Evolutionary conservation across 2,329 filamentous ascomycete genomes (phyloP), one percentile per base, ranked within the genome.

Genomic region (Sordariomycetes sp.): DNA sequence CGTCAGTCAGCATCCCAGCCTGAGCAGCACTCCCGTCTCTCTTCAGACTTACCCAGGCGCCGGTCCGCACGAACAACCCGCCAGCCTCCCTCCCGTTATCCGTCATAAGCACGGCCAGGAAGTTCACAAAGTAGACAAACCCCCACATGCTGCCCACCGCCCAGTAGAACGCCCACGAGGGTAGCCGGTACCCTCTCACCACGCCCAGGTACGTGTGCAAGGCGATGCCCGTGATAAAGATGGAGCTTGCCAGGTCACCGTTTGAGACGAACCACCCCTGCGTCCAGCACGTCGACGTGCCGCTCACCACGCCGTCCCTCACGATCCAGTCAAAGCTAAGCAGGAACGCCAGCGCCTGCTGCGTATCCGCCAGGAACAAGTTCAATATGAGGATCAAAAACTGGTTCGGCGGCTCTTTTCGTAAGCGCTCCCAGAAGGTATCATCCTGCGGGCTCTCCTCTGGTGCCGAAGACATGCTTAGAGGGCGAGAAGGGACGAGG

Each of bases 311-410:
- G 0, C 72, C 74, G 66, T 86, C 74, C 16, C 72, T 67, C 1
- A 70, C 67, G 5, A 87, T 71, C 79, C 85, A 86, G 40, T 78
- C 72, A 3, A 78, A 76, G 61, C 85, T 87, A 54, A 88, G 72
- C 51, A 86, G 64, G 65, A 88, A 89, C 3, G 83, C 81, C 0
- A 81, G 67, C 8, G 82, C 77, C 64, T 89, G 86, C 64, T 86
- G 81, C 58, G 87, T 77, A 63, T 89, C 86, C 60, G 86, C 85
- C 24, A 87, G 70, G 5, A 89, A 72, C 0, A 89, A 77, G 66
- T 89, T 89, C 67, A 87, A 81, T 59, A 89, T 85, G 4, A 89
- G 74, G 0, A 89, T 73, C 32, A 88, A 76, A 64, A 88, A 87
- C 68, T 89, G 86, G 62, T 88, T 88, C 0, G 77, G 77, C 6